A percentile compares a stretch with the other conserved stretches of the same genome.
Conservation (phyloP, 2,329 filamentous ascomycete genomes). For the Claviceps capensis region DNA sequence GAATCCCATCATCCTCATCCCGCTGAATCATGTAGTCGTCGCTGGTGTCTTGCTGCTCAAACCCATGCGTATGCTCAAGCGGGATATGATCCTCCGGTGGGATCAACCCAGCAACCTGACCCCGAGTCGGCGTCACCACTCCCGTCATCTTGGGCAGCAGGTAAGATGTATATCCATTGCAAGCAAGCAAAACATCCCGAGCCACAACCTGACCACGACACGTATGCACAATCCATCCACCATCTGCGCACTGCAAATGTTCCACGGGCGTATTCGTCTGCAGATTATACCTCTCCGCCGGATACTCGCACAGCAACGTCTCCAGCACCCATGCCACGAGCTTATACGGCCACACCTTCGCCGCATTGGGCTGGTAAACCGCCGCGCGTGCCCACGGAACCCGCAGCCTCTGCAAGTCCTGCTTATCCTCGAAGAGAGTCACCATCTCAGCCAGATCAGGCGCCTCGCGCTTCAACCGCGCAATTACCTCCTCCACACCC, state of each 20-base stretch:
- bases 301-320: constrained; percentile 28
- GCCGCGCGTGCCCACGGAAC: constrained; percentile 46
- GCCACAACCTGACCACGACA: constrained; percentile 52
- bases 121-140: constrained; percentile 64
- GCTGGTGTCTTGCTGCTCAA: constrained; percentile 27
- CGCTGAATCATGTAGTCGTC: constrained; percentile 62
- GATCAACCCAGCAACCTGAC: constrained; percentile 54
- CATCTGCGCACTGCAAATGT: constrained; percentile 23
- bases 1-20: constrained; percentile 35
- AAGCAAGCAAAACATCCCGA: constrained; percentile 57
- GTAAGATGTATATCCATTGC: constrained; percentile 72
- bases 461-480: constrained; percentile 30
- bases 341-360: constrained; percentile 73
- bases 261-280: constrained; percentile 60
- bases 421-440: constrained; percentile 23
- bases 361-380: constrained; percentile 50
- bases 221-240: constrained; percentile 50
- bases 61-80: constrained; percentile 48
- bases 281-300: constrained; percentile 46
- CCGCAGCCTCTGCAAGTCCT: constrained; percentile 36
- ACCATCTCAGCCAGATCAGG: constrained; percentile 43
- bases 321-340: constrained; percentile 61
- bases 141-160: constrained; percentile 56
- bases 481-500: constrained; percentile 35
- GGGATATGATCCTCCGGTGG: constrained; percentile 31